These are phyloP conservation scores for Rhizophora mangle DNA, from an alignment of 345 rosid genomes.

Conservation along the genomic window DNA sequence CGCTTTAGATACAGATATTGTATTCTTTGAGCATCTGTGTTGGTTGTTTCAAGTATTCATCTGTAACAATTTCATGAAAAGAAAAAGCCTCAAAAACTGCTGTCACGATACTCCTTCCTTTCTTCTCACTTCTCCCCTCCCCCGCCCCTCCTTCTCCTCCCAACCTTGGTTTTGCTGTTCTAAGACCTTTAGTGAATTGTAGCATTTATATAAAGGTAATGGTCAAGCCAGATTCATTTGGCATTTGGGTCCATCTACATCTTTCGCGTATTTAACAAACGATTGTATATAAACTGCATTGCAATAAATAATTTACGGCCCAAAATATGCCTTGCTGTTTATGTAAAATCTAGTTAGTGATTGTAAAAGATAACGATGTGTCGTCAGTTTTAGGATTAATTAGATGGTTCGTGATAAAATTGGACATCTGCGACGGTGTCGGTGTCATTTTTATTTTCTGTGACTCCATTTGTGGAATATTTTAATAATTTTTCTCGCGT, in stretches of 20 bases:
- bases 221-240: background rate
- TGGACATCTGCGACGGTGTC: no score
- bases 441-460: no score
- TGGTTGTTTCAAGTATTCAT: constrained; percentile 23
- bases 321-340: no score
- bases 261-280: background rate
- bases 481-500: no score
- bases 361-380: no score
- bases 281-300: no score
- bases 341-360: no score
- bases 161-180: background rate
- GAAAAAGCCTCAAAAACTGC: background rate
- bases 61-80: constrained; percentile 20
- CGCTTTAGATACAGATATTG: constrained; percentile 43
- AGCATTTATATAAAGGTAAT: constrained; percentile 14
- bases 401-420: no score
- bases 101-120: constrained; percentile 13
- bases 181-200: constrained; percentile 21
- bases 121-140: background rate
- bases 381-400: no score
- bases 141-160: background rate
- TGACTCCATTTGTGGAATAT: no score
- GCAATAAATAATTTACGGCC: no score
- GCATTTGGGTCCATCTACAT: background rate
- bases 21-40: constrained; percentile 21